Conservation (phyloP, 805 yeast genomes). For the Huiozyma sinensis region DNA sequence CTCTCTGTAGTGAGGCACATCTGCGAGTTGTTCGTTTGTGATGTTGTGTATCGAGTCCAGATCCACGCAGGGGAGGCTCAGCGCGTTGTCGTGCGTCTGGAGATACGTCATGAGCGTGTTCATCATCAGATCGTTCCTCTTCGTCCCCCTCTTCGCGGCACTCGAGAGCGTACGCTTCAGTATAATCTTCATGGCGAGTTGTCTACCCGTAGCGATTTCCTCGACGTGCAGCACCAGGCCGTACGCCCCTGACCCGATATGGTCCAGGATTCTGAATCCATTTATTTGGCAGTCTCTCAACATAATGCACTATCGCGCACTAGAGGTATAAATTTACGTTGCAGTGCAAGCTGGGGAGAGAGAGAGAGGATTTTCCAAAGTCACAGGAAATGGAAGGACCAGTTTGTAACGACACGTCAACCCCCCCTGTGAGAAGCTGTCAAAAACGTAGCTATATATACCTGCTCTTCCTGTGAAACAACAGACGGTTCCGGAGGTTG, state of each 20-base stretch:
- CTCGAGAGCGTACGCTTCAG: conserved; percentile 30
- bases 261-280: conserved; percentile 30
- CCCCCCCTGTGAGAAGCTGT: too few species aligned
- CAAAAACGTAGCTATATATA: too few species aligned
- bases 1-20: conserved; percentile 42
- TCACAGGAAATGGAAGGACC: too few species aligned
- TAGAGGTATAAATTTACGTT: too few species aligned
- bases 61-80: conserved; percentile 19
- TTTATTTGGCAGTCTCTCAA: conserved; percentile 22
- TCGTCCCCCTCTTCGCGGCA: conserved; percentile 9
- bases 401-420: too few species aligned
- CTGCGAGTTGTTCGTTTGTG: conserved; percentile 27
- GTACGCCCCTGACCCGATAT: conserved; percentile 70
- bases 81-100: conserved; percentile 13
- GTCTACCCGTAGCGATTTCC: conserved; percentile 39
- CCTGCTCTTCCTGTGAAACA: too few species aligned
- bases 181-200: conserved; percentile 64
- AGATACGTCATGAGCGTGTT: conserved; percentile 21
- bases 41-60: conserved; percentile 21
- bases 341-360: too few species aligned
- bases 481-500: too few species aligned
- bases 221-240: conserved; percentile 67
- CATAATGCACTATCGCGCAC: background rate
- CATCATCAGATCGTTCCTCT: conserved; percentile 18
- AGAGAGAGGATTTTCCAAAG: too few species aligned